phyloP scores from a whole-genome alignment of 1,139 yeast genomes.

The Williopsis jadinii region DNA sequence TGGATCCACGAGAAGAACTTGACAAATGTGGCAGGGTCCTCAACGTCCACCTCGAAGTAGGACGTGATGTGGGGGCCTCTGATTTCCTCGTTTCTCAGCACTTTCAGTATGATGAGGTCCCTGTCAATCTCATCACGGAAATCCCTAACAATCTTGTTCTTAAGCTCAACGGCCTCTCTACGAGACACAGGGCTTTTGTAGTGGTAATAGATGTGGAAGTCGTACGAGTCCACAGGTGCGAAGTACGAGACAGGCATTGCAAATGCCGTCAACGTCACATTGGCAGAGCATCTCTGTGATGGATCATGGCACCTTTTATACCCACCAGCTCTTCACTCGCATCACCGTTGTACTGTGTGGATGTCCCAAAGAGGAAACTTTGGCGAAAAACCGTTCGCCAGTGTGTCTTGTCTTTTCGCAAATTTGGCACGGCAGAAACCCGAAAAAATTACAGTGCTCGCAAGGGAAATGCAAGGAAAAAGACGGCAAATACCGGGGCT shows the following conservation, averaged over 20 bases:
- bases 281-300: too few species aligned
- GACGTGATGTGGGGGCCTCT: slow-evolving; percentile 10
- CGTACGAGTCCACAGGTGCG: slow-evolving; percentile 6
- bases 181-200: slow-evolving; percentile 1
- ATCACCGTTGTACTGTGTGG: too few species aligned
- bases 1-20: slow-evolving; percentile 8
- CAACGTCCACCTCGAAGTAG: slow-evolving; percentile 12
- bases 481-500: slow-evolving; percentile 8
- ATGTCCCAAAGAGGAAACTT: too few species aligned
- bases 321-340: too few species aligned
- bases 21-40: slow-evolving; percentile 5
- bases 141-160: slow-evolving; percentile 7
- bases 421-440: too few species aligned
- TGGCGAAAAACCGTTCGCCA: too few species aligned
- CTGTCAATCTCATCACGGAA: slow-evolving; percentile 6
- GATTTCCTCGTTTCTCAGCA: slow-evolving; percentile 3
- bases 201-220: slow-evolving; percentile 14
- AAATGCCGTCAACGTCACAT: too few species aligned
- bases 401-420: too few species aligned
- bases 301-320: too few species aligned
- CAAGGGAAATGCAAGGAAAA: slow-evolving; percentile 3
- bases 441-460: not conserved
- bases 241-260: not conserved
- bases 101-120: slow-evolving; percentile 8
- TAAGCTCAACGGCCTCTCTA: slow-evolving; percentile 8